These are phyloP conservation scores for Calocybe gangraenosa DNA, from an alignment of 768 basidiomycete species.

Conservation along the genomic window DNA sequence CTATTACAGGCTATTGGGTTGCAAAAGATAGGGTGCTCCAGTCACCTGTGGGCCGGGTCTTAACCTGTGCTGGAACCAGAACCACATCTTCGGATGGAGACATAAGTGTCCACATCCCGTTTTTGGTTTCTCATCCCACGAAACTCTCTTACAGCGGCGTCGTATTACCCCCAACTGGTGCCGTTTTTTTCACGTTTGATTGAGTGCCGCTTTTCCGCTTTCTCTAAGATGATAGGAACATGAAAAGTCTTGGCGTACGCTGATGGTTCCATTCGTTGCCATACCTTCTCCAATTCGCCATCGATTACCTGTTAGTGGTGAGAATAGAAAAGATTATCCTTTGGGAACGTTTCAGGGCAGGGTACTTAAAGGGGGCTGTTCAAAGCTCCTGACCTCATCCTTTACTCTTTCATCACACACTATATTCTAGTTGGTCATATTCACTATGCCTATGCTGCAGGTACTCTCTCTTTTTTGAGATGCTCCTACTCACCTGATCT, in stretches of 20 bases:
- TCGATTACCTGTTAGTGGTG: neutral
- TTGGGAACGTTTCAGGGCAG: neutral
- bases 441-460: slow-evolving; percentile 45
- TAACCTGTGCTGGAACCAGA: slow-evolving; percentile 6
- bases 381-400: neutral
- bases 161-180: slow-evolving; percentile 1
- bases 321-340: neutral
- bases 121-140: slow-evolving; percentile 8
- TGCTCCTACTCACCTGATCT: slow-evolving; percentile 4
- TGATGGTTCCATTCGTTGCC: slow-evolving; percentile 1
- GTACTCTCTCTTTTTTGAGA: slow-evolving; percentile 12
- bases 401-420: slow-evolving; percentile 2
- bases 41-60: slow-evolving; percentile 13
- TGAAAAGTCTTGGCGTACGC: slow-evolving; percentile 5
- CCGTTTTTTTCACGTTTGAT: slow-evolving; percentile 4
- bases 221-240: neutral
- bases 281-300: slow-evolving; percentile 1
- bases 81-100: slow-evolving; percentile 10
- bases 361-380: slow-evolving; percentile 5
- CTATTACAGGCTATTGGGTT: slow-evolving; percentile 1
- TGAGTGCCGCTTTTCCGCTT: neutral
- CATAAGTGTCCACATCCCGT: slow-evolving; percentile 3
- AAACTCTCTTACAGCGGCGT: neutral
- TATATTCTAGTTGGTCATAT: neutral
- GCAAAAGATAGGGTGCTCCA: slow-evolving; percentile 11